Conservation (phyloP, 1,284 basidiomycete species). For the Marasmius oreades region DNA sequence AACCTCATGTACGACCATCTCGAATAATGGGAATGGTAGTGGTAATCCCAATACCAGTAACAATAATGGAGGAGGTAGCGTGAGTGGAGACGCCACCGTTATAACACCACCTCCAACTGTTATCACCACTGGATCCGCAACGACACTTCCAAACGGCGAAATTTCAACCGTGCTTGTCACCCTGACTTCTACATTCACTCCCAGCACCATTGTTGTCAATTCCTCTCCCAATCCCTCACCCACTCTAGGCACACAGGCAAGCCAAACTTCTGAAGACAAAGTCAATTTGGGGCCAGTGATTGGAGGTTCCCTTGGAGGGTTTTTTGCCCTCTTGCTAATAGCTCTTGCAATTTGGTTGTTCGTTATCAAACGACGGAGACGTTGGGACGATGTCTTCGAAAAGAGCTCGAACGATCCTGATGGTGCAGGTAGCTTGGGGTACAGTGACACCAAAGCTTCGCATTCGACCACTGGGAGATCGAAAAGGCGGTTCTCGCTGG, state of each 20-base stretch:
- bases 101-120: constrained; percentile 16
- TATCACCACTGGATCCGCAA: constrained; percentile 17
- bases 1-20: constrained; percentile 30
- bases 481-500: constrained; percentile 22
- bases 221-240: not conserved
- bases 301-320: constrained; percentile 51
- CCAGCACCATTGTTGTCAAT: constrained; percentile 20
- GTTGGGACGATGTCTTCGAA: constrained; percentile 52
- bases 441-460: not conserved
- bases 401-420: constrained; percentile 21
- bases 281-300: constrained; percentile 42
- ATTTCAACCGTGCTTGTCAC: constrained; percentile 28
- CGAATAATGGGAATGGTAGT: not conserved
- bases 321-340: constrained; percentile 40
- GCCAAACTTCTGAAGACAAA: too few relatives aligned
- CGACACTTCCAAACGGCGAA: constrained; percentile 33
- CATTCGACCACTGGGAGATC: constrained; percentile 13
- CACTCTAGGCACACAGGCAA: too few relatives aligned
- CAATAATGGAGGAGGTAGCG: not conserved
- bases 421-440: not conserved
- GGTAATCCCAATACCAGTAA: not conserved
- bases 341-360: constrained; percentile 42
- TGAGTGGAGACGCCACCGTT: not conserved
- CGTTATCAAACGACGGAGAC: constrained; percentile 39
- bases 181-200: constrained; percentile 23